A percentile compares a stretch with the other conserved stretches of the same genome.
Conservation (phyloP, 305 asterid genomes). For the Fraxinus ornus region DNA sequence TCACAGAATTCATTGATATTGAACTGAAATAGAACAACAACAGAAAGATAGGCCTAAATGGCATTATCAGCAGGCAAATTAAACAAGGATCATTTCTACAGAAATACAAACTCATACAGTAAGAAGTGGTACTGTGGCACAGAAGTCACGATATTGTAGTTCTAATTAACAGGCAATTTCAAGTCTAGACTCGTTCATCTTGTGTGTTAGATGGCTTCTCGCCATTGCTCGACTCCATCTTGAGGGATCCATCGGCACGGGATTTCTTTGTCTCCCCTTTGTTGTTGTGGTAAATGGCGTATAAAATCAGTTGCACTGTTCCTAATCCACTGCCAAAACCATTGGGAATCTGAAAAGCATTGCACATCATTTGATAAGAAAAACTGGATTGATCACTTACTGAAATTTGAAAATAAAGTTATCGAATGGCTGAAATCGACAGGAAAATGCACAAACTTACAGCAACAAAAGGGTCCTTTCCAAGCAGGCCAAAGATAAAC, state of each 20-base stretch:
- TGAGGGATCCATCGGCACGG: constrained; percentile 17
- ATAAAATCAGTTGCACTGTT: constrained; percentile 60
- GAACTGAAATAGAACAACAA: not conserved
- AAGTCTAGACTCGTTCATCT: constrained; percentile 33
- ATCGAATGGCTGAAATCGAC: not conserved
- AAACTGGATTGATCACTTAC: not conserved
- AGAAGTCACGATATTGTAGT: not conserved
- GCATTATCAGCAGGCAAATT: not conserved
- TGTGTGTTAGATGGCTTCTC: constrained; percentile 24
- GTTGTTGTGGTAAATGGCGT: constrained; percentile 58
- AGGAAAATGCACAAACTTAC: constrained; percentile 41
- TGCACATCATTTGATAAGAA: not conserved
- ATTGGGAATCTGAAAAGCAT: constrained; percentile 58
- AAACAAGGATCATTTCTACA: not conserved
- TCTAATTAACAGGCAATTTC: not conserved
- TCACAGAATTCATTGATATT: not conserved
- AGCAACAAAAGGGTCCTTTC: constrained; percentile 80
- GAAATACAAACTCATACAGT: not conserved
- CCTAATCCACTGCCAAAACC: constrained; percentile 74
- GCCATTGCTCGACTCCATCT: constrained; percentile 32
- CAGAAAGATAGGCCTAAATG: not conserved
- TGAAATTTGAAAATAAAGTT: not conserved
- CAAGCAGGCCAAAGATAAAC: constrained; percentile 80
- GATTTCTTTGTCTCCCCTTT: constrained; percentile 35
- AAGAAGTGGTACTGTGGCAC: not conserved